Conservation (phyloP, 305 asterid genomes). For the Euphrasia arctica region DNA sequence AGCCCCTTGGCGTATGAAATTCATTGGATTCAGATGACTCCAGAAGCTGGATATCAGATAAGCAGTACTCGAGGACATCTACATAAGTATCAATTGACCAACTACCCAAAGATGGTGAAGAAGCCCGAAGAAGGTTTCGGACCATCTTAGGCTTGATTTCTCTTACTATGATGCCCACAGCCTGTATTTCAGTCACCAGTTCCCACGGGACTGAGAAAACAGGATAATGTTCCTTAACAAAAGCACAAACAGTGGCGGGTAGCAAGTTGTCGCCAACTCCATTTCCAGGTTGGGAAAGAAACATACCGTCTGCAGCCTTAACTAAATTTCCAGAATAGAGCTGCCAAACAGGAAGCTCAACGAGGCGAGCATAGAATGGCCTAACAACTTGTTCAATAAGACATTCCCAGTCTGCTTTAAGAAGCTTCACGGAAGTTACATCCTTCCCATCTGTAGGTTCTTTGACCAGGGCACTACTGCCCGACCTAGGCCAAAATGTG, state of each 20-base stretch:
- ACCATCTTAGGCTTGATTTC: constrained; percentile 98
- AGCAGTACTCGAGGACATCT: constrained; percentile 93
- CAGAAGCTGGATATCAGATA: constrained; percentile 72
- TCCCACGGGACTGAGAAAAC: constrained; percentile 99
- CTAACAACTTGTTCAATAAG: constrained; percentile 69
- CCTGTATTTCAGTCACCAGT: constrained; percentile 84
- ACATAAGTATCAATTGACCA: constrained; percentile 72
- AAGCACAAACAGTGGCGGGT: constrained; percentile 88
- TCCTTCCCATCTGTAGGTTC: constrained; percentile 39
- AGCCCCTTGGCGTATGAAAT: constrained; percentile 33
- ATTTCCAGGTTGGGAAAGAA: constrained; percentile 91
- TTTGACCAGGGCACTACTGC: constrained; percentile 29
- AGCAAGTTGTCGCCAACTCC: constrained; percentile 75
- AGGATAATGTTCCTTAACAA: constrained; percentile 96
- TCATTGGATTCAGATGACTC: constrained; percentile 43
- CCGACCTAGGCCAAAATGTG: constrained; percentile 93
- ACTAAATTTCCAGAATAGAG: constrained; percentile 87
- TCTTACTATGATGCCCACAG: constrained; percentile 70
- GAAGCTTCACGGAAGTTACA: constrained; percentile 36
- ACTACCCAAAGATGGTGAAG: constrained; percentile 58
- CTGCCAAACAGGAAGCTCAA: constrained; percentile 93
- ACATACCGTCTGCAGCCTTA: constrained; percentile 94
- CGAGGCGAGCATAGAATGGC: constrained; percentile 77
- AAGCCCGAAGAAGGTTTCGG: constrained; percentile 78
- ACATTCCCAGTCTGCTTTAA: constrained; percentile 74